Evolutionary conservation across 768 basidiomycete genomes (phyloP).

Genomic region (Lyophyllum shimeji): DNA sequence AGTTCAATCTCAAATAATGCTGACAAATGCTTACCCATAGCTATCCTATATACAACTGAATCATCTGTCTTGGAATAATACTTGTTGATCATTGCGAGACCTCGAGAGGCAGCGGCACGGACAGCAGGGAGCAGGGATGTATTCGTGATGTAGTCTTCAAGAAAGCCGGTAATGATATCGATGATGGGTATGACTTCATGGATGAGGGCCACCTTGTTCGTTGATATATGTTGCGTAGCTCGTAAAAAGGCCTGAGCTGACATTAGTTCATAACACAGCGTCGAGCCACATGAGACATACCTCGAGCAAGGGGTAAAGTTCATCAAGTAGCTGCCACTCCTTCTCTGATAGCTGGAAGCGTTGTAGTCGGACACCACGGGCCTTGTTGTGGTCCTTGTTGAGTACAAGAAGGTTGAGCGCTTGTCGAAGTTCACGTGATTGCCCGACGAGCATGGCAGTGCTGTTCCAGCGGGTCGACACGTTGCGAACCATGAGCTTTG

Average conservation of each 20-base stretch:
- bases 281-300: constrained; percentile 13
- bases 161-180: constrained; percentile 13
- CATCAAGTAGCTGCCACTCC: constrained; percentile 20
- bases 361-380: constrained; percentile 5
- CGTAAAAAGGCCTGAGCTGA: constrained; percentile 9
- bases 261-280: neutral
- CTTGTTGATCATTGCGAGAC: constrained; percentile 11
- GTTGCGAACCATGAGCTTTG: constrained; percentile 11
- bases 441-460: constrained; percentile 15
- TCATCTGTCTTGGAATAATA: constrained; percentile 17
- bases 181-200: constrained; percentile 24
- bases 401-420: constrained; percentile 16
- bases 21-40: constrained; percentile 14
- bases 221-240: constrained; percentile 15
- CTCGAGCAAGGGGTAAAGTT: constrained; percentile 8
- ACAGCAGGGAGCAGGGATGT: neutral
- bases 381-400: constrained; percentile 13
- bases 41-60: constrained; percentile 12
- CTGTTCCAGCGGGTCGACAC: constrained; percentile 26
- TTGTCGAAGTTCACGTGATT: constrained; percentile 12
- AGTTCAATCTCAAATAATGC: neutral
- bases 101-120: neutral
- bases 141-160: constrained; percentile 14
- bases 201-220: constrained; percentile 12
- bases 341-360: constrained; percentile 12